Base-by-base conservation (phyloP, 2,329 filamentous ascomycete genomes). In the Fusarium illudens region DNA sequence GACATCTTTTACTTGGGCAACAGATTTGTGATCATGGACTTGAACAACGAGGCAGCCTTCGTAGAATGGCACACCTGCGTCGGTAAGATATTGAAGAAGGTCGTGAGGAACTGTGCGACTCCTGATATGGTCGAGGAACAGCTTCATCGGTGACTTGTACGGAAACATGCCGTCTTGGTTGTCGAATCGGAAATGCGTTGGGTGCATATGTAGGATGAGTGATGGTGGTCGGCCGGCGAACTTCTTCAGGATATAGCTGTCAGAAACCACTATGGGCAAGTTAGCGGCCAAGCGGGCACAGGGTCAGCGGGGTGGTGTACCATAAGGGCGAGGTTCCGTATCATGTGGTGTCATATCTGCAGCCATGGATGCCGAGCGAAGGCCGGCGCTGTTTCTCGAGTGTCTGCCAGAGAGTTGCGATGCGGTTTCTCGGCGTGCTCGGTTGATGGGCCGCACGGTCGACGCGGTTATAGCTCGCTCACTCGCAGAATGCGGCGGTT, bases 21-120 rank as follows among this genome's bases (percentile, higher is more conserved):
- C 82, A 1, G 90, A 89, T 73, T 92, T 92, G 81, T 97, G 92
- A 76, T 98, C 93, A 73, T 97, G 88, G n/a, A 98, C 84, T 78
- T 97, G 91, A 33, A 99, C 94, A 71, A 99, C 98, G 60, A 99
- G 86, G 75, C 95, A 97, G 30, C 92, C 94, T 78, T 98, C 94
- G 77, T 98, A 99, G 76, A 97, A 98, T 10, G 86, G 85, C 13
- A 97, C 91, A 19, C 89, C 88, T 17, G 84, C 84, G 49, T 88
- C 85, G 27, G 89, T 85, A 57, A 99, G 87, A 70, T 95, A 91
- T 49, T 91, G 89, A 11, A 98, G 82, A 76, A 98, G 88, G 71
- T 97, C 94, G 78, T 97, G 94, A 1, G 96, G 96, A 33, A 99
- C 84, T 0, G 93, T 97, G 59, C 91, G 88, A 39, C 82, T 83